Evolutionary conservation across 495 filamentous ascomycete genomes (phyloP), one percentile per base, ranked within the genome.

Genomic region (Penicillium simplicissimum): DNA sequence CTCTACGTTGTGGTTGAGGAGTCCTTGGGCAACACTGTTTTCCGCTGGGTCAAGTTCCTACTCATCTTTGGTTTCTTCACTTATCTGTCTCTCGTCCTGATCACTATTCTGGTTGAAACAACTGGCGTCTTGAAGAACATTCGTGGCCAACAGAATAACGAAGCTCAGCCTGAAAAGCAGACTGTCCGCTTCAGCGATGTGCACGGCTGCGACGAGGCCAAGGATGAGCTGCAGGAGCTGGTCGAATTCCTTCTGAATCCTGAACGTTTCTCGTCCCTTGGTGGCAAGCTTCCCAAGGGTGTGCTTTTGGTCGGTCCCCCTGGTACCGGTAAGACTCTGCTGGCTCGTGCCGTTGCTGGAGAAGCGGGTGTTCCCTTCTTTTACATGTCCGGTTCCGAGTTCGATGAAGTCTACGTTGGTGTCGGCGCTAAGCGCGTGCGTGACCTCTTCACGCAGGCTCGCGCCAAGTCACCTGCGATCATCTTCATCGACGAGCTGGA

Each of bases 341-440:
- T 98, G 58, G 95, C 95, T 59, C 90, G 96, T 64, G 95, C 95
- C 11, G 95, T 98, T 54, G 95, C 95, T 56, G 95, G 95, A 31
- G 95, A 98, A 79, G 92, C 95, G 45, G 95, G 95, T 59, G 96
- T 98, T 21, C 95, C 95, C 1, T 98, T 97, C 84, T 98, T 97
- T 84, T 98, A 95, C 83, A 97, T 98, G 94, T 98, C 96, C 65
- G 95, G 95, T 31, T 93, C 90, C 58, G 96, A 98, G 73, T 98
- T 98, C 70, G 95, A 98, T 69, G 95, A 98, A 74, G 90, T 98
- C 42, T 98, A 97, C 68, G 96, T 98, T 25, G 95, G 95, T 67
- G 96, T 98, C 55, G 95, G 95, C 67, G 95, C 95, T 51, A 98
- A 98, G 80, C 91, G 95, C 70, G 95, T 98, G 45, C 91, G 95